phyloP scores from a whole-genome alignment of 306 rosid genomes.

The Cicer yamashitae region DNA sequence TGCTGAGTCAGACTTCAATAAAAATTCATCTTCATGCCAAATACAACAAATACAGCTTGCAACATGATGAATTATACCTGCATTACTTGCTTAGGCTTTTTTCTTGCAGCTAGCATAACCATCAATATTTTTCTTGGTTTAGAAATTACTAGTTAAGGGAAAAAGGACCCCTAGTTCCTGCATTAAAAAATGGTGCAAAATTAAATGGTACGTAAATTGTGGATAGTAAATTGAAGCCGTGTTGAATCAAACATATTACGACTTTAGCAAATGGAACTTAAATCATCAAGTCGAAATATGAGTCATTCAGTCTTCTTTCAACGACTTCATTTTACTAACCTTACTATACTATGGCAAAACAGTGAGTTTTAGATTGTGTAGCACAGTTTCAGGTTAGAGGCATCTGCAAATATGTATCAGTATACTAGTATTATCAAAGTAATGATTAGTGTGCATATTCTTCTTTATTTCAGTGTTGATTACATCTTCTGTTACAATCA shows the following conservation, averaged over 20 bases:
- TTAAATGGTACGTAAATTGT: neutral
- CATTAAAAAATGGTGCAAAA: neutral
- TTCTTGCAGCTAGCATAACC: slow-evolving; percentile 36
- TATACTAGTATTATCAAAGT: slow-evolving; percentile 21
- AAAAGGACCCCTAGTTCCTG: neutral
- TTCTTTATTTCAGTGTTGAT: slow-evolving; percentile 7
- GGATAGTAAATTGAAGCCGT: neutral
- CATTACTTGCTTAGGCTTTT: slow-evolving; percentile 40
- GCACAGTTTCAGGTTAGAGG: slow-evolving; percentile 32
- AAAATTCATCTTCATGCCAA: slow-evolving; percentile 43
- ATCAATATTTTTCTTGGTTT: slow-evolving; percentile 5
- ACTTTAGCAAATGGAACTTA: neutral
- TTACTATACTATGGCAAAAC: neutral
- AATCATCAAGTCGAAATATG: neutral
- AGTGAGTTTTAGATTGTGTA: slow-evolving; percentile 31
- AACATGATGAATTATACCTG: slow-evolving; percentile 39
- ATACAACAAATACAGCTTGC: slow-evolving; percentile 38
- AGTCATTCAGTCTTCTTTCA: neutral
- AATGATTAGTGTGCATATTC: slow-evolving; percentile 37
- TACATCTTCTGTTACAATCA: neutral
- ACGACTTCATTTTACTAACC: neutral
- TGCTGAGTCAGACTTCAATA: slow-evolving; percentile 39
- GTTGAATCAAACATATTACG: neutral
- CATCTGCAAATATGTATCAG: slow-evolving; percentile 43
- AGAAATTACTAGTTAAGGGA: slow-evolving; percentile 22